A percentile compares a stretch with the other conserved stretches of the same genome.
Conservation (phyloP, 345 rosid species). For the Carallia pectinifolia region DNA sequence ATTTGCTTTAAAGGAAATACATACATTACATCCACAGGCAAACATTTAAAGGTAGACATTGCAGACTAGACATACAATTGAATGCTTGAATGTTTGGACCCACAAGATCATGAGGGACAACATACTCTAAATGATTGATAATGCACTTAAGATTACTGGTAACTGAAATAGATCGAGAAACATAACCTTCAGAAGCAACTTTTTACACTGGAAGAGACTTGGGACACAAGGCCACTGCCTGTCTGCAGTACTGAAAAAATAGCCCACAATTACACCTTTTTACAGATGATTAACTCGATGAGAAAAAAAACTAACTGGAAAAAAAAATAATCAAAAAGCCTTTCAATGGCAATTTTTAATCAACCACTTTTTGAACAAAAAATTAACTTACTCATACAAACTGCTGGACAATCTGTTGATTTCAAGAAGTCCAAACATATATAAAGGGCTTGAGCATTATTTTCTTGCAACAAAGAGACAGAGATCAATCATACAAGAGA, state of each 20-base stretch:
- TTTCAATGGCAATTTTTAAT: not conserved
- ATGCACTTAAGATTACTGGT: conserved; percentile 78
- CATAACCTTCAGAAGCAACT: conserved; percentile 58
- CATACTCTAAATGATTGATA: conserved; percentile 74
- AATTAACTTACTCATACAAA: conserved; percentile 77
- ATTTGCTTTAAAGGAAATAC: not conserved
- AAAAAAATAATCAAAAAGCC: not conserved
- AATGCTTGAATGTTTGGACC: not conserved
- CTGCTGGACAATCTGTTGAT: conserved; percentile 70
- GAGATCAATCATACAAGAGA: conserved; percentile 16
- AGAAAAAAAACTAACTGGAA: not conserved
- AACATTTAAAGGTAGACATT: too few relatives aligned
- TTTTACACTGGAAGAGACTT: conserved; percentile 81
- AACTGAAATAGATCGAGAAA: conserved; percentile 68
- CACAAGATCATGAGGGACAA: conserved; percentile 18
- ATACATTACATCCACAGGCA: not conserved
- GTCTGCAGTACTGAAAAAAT: conserved; percentile 82
- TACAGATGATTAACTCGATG: not conserved
- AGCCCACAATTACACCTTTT: conserved; percentile 3
- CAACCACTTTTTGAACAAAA: not conserved
- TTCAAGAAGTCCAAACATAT: conserved; percentile 94
- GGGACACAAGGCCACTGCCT: conserved; percentile 82
- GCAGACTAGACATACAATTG: not conserved
- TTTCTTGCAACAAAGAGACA: conserved; percentile 46
- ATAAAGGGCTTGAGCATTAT: conserved; percentile 83